Base-by-base conservation (phyloP, 129 eudicot species). In the Glebionis coronaria region DNA sequence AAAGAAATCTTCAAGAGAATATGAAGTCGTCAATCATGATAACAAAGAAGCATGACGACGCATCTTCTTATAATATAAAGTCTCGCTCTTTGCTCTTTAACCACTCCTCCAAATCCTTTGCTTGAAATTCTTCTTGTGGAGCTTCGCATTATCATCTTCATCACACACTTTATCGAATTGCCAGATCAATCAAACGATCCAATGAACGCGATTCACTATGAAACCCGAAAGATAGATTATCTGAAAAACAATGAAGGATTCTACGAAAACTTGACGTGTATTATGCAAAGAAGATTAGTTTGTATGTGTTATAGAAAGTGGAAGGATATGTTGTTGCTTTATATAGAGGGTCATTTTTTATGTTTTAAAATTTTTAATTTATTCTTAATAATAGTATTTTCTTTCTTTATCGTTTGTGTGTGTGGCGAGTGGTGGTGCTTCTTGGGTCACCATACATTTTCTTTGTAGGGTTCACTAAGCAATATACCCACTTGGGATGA, bases 11-110 rank as follows among this genome's bases (percentile, higher is more conserved):
- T 19, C 40, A 50, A 61, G 2, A 42, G 11, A 7, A 45, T n/a
- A 31, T 8, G 25, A 29, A 12, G 13, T 4, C 63, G 35, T 85
- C 68, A 92, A 71, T 93, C 98, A 82, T 93, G 98, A 80, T 90
- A 93, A 65, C 98, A 93, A 57, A 93, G 87, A 44, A 93, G 96
- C 95, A 93, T 88, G 71, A 93, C 90, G 3, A 93, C 95, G 80
- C 98, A 93, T 79, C 98, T 81, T 65, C 84, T 78, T 3, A 93
- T 88, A 52, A 93, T 93, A 74, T 93, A 93, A 47, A 93, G 96
- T 72, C 85, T 83, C 15, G 96, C 96, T 72, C 82, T 86, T 77
- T 93, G 98, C 65, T 93, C 91, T 72, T 85, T 84, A 23, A 93
- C 81, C 46, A 93, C 79, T 61, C 91, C 87, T 73, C 94, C 93